A percentile compares a stretch with the other conserved stretches of the same genome.
These are phyloP conservation scores for Mycena indigotica DNA, from an alignment of 768 basidiomycete species.

Conservation along the genomic window DNA sequence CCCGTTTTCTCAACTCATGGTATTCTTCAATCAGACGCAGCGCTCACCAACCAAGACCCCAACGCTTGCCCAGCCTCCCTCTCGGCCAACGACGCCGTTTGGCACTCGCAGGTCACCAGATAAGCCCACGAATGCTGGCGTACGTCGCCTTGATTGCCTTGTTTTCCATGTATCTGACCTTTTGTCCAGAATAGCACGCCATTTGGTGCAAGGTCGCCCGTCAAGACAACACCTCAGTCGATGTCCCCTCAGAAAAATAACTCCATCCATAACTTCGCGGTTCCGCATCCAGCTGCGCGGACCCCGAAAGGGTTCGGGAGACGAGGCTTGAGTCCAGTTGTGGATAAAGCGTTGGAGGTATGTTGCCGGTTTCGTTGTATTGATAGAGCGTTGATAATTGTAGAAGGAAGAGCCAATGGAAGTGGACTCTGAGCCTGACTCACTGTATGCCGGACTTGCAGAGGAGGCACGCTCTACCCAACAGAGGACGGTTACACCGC, in stretches of 20 bases:
- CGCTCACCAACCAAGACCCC: neutral
- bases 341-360: no score
- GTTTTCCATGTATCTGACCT: no score
- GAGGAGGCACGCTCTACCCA: neutral
- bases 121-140: no score
- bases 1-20: neutral
- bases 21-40: neutral
- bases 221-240: conserved; percentile 20
- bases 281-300: conserved; percentile 18
- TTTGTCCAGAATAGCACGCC: neutral
- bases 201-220: neutral
- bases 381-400: no score
- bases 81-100: neutral
- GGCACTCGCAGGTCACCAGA: neutral
- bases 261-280: conserved; percentile 5
- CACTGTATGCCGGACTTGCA: neutral
- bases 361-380: no score
- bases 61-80: neutral
- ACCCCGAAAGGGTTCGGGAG: conserved; percentile 12
- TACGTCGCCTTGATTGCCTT: no score
- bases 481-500: neutral
- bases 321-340: no score
- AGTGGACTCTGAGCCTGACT: neutral
- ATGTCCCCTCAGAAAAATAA: neutral
- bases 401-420: neutral